Evolutionary conservation across 306 rosid genomes (phyloP), one percentile per base, ranked within the genome.

Genomic region (Prinsepia uniflora): DNA sequence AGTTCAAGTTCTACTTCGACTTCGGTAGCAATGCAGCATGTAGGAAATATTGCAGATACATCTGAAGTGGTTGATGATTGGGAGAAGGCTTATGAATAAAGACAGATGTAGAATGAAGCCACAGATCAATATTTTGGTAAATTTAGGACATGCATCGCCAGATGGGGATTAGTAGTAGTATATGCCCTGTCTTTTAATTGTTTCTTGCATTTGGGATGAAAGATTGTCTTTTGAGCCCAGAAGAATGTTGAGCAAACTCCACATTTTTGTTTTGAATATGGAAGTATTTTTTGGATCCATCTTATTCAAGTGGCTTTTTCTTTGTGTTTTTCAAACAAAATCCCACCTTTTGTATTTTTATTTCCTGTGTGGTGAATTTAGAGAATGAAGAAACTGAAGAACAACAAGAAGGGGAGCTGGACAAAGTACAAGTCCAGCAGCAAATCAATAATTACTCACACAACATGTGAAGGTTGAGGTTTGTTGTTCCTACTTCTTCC

Each of bases 61-160:
- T 83, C 82, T 70, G 96, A 88, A 73, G 96, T 83, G 76, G 87
- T 83, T 15, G 96, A 92, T 76, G 98, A 92, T 73, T 92, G 96
- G 98, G 98, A 92, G 84, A 78, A 83, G 78, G 96, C 96, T 72
- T 88, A 68, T 73, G 92, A 86, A 50, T 84, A 73, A 75, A 77
- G 53, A 45, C 9, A 17, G 36, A 30, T 30, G 2, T 30, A 3
- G 44, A 6, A 66, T 63, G 46, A 57, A 46, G 49, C 53, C 54
- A 68, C 58, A 46, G 64, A 81, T 22, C 30, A 10, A 30, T 8
- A 53, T 40, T 42, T 48, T 24, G 10, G 44, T 19, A 44, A 46
- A 4, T 47, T 74, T 69, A 34, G 73, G 67, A 22, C 47, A 30
- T 30, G 36, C 52, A 47, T 40, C 20, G 59, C 42, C 57, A 50